phyloP scores from a whole-genome alignment of 2,329 filamentous ascomycete species.

The Chalara sp. region DNA sequence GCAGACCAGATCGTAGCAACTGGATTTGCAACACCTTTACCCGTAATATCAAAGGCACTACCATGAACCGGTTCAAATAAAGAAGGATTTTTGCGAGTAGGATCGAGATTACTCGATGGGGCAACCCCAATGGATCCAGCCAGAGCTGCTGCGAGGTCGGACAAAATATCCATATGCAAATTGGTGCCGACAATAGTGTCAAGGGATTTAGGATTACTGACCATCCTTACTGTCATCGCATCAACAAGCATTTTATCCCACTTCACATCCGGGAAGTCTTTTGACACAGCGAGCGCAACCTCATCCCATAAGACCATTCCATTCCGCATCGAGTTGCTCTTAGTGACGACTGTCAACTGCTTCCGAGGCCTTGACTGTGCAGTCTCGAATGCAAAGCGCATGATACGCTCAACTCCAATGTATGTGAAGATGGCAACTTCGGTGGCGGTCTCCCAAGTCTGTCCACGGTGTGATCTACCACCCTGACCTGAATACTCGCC shows the following conservation, averaged over 20 bases:
- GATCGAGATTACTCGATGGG: slow-evolving; percentile 2
- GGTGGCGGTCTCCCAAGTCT: slow-evolving; percentile 51
- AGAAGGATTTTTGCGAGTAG: neutral
- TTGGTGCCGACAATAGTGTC: slow-evolving; percentile 22
- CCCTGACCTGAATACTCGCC: slow-evolving; percentile 60
- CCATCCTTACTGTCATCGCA: slow-evolving; percentile 16
- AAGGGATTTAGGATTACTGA: slow-evolving; percentile 11
- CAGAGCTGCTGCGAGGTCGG: slow-evolving; percentile 19
- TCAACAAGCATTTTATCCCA: slow-evolving; percentile 19
- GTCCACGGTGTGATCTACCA: slow-evolving; percentile 48
- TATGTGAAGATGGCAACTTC: slow-evolving; percentile 57
- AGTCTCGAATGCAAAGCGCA: slow-evolving; percentile 55
- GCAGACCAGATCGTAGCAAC: slow-evolving; percentile 51
- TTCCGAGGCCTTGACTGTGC: slow-evolving; percentile 44
- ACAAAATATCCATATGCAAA: slow-evolving; percentile 23
- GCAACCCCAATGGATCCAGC: slow-evolving; percentile 1
- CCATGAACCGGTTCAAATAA: neutral
- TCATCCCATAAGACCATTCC: slow-evolving; percentile 63
- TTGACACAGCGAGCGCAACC: slow-evolving; percentile 43
- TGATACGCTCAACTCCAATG: slow-evolving; percentile 49
- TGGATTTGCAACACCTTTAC: slow-evolving; percentile 47
- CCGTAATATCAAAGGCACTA: slow-evolving; percentile 30
- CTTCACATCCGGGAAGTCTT: slow-evolving; percentile 15
- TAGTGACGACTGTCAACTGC: slow-evolving; percentile 54
- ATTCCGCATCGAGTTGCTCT: slow-evolving; percentile 56